A percentile compares a stretch with the other conserved stretches of the same genome.
These are phyloP conservation scores for Trametes villosa DNA, from an alignment of 768 basidiomycete species.

Conservation along the genomic window DNA sequence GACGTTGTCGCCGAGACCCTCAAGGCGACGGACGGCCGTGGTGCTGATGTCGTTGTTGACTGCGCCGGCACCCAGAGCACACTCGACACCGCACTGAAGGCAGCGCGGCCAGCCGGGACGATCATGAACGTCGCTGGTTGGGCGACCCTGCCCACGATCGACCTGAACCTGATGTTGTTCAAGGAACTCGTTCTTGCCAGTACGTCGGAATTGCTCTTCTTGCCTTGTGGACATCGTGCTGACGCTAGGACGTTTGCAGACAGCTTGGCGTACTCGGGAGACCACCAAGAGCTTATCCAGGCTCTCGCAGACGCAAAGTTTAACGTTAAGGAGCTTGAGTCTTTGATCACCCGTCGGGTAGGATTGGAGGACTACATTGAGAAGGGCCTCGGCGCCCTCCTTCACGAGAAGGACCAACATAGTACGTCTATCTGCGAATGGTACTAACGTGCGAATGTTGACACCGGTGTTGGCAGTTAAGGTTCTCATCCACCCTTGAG, in stretches of 20 bases:
- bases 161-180: conserved; percentile 42
- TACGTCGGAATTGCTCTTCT: conserved; percentile 17
- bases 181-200: conserved; percentile 47
- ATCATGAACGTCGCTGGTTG: conserved; percentile 51
- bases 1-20: conserved; percentile 36
- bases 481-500: neutral
- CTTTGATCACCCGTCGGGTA: conserved; percentile 48
- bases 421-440: conserved; percentile 31
- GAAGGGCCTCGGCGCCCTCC: conserved; percentile 44
- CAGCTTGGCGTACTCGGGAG: conserved; percentile 41
- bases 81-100: conserved; percentile 41
- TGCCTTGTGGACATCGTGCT: neutral
- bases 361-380: conserved; percentile 46
- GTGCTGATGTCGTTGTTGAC: conserved; percentile 52
- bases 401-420: conserved; percentile 46
- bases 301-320: conserved; percentile 46
- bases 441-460: neutral
- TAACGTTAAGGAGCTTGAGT: conserved; percentile 40
- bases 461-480: neutral
- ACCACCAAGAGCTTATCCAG: conserved; percentile 44
- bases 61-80: conserved; percentile 49
- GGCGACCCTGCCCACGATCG: conserved; percentile 40
- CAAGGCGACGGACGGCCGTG: conserved; percentile 36
- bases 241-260: conserved; percentile 30
- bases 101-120: conserved; percentile 44